Evolutionary conservation across 257 asterid genomes (phyloP).

Genomic region (Paraleonurus japonicus): DNA sequence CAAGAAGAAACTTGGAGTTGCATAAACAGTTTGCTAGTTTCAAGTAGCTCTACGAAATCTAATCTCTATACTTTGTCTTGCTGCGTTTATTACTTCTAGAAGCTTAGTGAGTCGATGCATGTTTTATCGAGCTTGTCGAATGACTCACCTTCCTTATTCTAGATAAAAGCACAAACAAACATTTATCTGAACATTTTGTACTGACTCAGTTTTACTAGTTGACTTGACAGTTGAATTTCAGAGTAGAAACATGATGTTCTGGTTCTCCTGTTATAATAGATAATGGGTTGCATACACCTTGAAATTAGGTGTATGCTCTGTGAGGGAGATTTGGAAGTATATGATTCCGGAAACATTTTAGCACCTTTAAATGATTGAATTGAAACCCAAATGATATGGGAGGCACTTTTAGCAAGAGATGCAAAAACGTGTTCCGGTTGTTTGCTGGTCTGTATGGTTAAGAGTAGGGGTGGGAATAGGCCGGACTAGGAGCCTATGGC

Average conservation of each 20-base stretch:
- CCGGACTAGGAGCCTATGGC: no score
- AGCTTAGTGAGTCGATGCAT: background rate
- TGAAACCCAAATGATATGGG: no score
- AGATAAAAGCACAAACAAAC: background rate
- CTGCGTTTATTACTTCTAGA: background rate
- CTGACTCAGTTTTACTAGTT: background rate
- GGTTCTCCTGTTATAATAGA: background rate
- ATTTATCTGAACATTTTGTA: background rate
- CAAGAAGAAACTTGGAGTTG: background rate
- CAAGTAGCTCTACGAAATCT: background rate
- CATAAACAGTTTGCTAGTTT: background rate
- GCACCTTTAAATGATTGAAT: background rate
- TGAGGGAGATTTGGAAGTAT: background rate
- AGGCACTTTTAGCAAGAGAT: no score
- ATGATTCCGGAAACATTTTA: background rate
- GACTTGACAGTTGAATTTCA: background rate
- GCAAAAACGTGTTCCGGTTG: no score
- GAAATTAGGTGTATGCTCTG: background rate
- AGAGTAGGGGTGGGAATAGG: no score
- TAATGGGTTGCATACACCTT: background rate
- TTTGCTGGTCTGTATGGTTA: no score
- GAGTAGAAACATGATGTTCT: background rate
- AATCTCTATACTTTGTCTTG: background rate
- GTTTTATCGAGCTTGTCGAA: background rate
- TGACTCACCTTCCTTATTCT: background rate